Conservation (phyloP, 345 rosid genomes). For the Kandelia obovata region DNA sequence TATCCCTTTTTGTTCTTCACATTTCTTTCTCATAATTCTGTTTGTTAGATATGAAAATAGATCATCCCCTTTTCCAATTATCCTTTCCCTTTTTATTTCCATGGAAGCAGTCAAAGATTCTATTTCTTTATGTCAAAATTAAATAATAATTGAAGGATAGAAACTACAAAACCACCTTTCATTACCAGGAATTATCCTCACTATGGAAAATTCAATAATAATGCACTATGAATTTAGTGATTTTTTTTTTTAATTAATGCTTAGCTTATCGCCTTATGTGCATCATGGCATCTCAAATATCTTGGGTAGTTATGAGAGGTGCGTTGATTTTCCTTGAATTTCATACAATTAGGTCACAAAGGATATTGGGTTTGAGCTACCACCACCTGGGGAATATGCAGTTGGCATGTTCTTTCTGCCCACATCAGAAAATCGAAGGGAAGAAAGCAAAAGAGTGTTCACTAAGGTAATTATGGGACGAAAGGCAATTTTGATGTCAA, state of each 20-base stretch:
- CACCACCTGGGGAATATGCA: conserved; percentile 76
- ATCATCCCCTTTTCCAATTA: too few relatives aligned
- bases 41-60: too few relatives aligned
- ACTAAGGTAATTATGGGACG: conserved; percentile 51
- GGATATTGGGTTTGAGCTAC: conserved; percentile 78
- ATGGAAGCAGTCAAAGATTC: too few relatives aligned
- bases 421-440: conserved; percentile 59
- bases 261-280: neutral
- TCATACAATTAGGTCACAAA: conserved; percentile 44
- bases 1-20: too few relatives aligned
- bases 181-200: too few relatives aligned
- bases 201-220: too few relatives aligned
- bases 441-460: conserved; percentile 79
- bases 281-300: neutral
- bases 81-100: too few relatives aligned
- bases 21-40: too few relatives aligned
- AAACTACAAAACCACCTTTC: too few relatives aligned
- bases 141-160: too few relatives aligned
- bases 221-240: too few relatives aligned
- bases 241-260: neutral
- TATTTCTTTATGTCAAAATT: too few relatives aligned
- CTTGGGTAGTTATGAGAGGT: neutral
- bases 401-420: conserved; percentile 98
- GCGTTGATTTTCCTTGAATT: conserved; percentile 1
- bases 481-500: neutral